A percentile compares a stretch with the other conserved stretches of the same genome.
Conservation (phyloP, 306 rosid genomes). For the Dalbergia oliveri region DNA sequence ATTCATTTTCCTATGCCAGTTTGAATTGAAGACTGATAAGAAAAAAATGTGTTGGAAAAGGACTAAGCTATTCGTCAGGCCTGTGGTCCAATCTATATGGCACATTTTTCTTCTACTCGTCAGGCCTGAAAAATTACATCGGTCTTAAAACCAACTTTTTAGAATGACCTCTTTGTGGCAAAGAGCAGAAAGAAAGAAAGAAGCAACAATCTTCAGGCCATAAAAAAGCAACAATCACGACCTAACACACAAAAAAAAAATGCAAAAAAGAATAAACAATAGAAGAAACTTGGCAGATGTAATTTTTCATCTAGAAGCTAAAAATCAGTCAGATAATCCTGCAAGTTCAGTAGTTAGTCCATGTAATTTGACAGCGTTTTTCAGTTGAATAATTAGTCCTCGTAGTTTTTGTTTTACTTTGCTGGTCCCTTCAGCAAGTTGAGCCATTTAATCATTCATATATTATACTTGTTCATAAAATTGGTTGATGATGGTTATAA, state of each 20-base stretch:
- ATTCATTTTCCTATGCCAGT: slow-evolving; percentile 34
- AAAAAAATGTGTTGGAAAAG: slow-evolving; percentile 27
- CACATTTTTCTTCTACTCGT: no score
- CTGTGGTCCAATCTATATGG: slow-evolving; percentile 4
- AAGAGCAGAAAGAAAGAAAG: background rate
- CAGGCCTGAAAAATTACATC: background rate
- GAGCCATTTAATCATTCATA: background rate
- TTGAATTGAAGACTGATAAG: slow-evolving; percentile 32
- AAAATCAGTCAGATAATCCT: background rate
- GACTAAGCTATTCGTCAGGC: background rate
- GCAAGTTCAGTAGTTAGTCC: background rate
- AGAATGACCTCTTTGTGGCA: slow-evolving; percentile 4
- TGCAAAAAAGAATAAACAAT: background rate
- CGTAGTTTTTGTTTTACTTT: background rate
- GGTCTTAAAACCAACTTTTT: slow-evolving; percentile 9
- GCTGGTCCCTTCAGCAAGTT: background rate
- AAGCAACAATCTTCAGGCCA: background rate
- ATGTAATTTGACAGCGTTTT: background rate
- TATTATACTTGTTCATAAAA: background rate
- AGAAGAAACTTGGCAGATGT: slow-evolving; percentile 1
- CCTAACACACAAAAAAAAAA: no score
- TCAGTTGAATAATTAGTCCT: background rate
- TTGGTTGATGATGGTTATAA: background rate
- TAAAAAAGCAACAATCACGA: no score
- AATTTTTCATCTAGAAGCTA: background rate